Evolutionary conservation across 331 rosid genomes (phyloP), one percentile per base, ranked within the genome.

Genomic region (Quercus tomentella): DNA sequence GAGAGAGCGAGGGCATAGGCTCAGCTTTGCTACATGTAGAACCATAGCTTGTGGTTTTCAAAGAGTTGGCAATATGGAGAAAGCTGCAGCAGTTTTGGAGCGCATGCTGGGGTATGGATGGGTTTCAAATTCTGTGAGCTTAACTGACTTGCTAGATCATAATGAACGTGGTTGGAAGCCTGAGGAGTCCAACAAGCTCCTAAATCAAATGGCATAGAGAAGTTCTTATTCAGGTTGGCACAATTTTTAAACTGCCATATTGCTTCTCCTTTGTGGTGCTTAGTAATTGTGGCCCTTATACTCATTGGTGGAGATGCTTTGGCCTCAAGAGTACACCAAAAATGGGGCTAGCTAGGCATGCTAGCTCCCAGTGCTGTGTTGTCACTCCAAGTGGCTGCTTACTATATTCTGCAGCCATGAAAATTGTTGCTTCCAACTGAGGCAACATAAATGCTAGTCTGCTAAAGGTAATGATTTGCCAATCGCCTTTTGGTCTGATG

Each of bases 81-180:
- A 81, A 60, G 81, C 83, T 9, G 79, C 74, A 11, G 31, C 75
- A 80, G 75, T 83, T 31, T 26, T 80, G 28, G 84, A 78, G 70
- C 31, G 75, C 26, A 72, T 79, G 85, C 57, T 86, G 70, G 45
- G 83, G 51, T 78, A 56, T 54, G 77, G 80, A 43, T 80, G 87
- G 87, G 77, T 77, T 28, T 74, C 85, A 7, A 71, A 80, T 21
- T 73, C 79, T 72, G 65, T 30, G 4, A 62, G 66, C 23, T 41
- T 85, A 63, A 73, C 43, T 15, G 71, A 79, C 71, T 79, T 82
- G 28, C 73, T 78, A 49, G 73, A 26, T 74, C 86, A 79, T 25
- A 73, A 74, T 41, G 72, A 8, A 26, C 71, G 10, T 33, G 76
- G 12, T n/a, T 61, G 55, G 71, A 49, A 61, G 74, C 69, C 68